These are phyloP conservation scores for Botrytis porri DNA, from an alignment of 2,329 filamentous ascomycete genomes.

Conservation along the genomic window DNA sequence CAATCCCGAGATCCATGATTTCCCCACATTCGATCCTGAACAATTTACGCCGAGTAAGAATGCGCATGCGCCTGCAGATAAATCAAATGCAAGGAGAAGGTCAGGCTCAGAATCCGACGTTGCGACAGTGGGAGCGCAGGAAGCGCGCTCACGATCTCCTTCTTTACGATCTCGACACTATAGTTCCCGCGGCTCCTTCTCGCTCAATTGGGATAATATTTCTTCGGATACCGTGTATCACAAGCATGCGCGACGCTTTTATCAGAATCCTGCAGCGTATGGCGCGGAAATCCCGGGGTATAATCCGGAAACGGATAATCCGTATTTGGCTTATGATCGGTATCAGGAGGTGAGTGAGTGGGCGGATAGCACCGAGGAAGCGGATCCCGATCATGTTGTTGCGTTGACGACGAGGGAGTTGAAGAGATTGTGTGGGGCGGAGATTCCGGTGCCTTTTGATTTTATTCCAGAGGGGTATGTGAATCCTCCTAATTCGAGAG, in stretches of 20 bases:
- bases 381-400: slow-evolving; percentile 7
- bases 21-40: background rate
- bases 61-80: background rate
- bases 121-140: background rate
- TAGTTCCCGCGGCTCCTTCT: slow-evolving; percentile 1
- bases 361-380: slow-evolving; percentile 3
- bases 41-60: background rate
- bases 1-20: slow-evolving; percentile 4
- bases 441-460: slow-evolving; percentile 4
- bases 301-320: slow-evolving; percentile 4
- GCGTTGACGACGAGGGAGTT: slow-evolving; percentile 7
- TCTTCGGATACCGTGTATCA: slow-evolving; percentile 11
- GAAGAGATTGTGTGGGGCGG: slow-evolving; percentile 3
- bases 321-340: slow-evolving; percentile 9
- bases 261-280: background rate
- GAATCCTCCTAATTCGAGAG: background rate
- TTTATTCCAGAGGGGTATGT: slow-evolving; percentile 7
- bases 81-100: background rate
- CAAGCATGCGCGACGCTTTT: slow-evolving; percentile 13
- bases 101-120: background rate
- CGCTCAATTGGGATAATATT: slow-evolving; percentile 7
- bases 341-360: slow-evolving; percentile 12
- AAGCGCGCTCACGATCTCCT: background rate
- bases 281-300: slow-evolving; percentile 7
- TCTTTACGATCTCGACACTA: background rate